Evolutionary conservation across 2,329 filamentous ascomycete genomes (phyloP), one percentile per base, ranked within the genome.

Genomic region (Aspergillus thermomutatus): DNA sequence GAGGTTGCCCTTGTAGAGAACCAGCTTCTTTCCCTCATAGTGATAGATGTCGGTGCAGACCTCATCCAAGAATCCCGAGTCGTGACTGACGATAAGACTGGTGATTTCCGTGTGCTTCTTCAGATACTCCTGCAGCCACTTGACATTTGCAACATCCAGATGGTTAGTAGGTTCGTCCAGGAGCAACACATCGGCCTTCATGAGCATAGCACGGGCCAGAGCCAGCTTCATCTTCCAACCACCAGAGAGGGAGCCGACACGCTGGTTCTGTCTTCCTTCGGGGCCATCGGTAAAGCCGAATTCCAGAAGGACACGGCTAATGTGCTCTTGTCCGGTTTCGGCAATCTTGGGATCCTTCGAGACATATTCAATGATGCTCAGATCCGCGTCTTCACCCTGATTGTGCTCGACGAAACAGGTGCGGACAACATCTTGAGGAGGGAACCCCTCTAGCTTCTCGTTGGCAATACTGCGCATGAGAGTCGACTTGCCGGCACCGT

Each of bases 171-270:
- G 94, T 84, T 99, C 94, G 83, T 99, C 94, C 56, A 99, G 86
- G 52, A 99, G 82, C 57, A 99, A 84, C 51, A 99, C 92, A 73
- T 99, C 94, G n/a, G 94, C 93, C 71, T 88, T 90, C 82, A 94
- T 90, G 69, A 99, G 83, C 92, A 99, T 97, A 62, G 94, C 94
- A 69, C 94, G 87, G 52, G 94, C 94, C 75, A 99, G 79, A 64
- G 94, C 94, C 60, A 99, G 81, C 86, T 99, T 99, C 94, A 99
- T 99, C 85, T 97, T 97, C 94, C 94, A 99, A 72, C 94, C 94
- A 78, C 94, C 94, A 46, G 94, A 97, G 37, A 99, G 79, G 21
- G 93, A 97, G 66, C 94, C 94, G 57, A 99, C 94, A 67, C 89
- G 90, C 73, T 97, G 87, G 5, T 87, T 83, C 76, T 97, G 94